Evolutionary conservation across 768 basidiomycete genomes (phyloP).

Genomic region (Russula earlei): DNA sequence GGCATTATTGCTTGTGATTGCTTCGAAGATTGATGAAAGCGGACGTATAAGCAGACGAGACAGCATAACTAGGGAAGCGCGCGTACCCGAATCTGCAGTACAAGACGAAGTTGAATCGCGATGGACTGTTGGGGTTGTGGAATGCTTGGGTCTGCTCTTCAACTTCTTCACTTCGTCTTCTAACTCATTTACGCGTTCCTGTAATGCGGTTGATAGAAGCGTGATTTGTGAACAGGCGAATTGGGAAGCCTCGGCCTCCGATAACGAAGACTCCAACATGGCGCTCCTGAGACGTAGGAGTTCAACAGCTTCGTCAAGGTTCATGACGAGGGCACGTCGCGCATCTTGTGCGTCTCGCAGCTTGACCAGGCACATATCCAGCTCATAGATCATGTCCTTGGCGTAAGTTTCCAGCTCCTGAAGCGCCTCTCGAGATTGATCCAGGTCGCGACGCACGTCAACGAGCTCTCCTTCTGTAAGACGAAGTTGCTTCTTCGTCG

Average conservation of each 20-base stretch:
- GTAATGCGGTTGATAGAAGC: not conserved
- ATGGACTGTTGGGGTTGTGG: not conserved
- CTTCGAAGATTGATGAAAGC: not conserved
- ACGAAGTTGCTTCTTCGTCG: not conserved
- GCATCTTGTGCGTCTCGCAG: not conserved
- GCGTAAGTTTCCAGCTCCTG: not conserved
- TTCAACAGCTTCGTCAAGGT: not conserved
- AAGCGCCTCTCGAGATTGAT: not conserved
- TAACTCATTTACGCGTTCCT: not conserved
- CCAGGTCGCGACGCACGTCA: not conserved
- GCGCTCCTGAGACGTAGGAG: not conserved
- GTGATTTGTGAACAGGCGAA: not conserved
- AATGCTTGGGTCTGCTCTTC: not conserved
- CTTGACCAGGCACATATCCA: not conserved
- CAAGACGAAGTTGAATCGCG: not conserved
- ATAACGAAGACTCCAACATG: not conserved
- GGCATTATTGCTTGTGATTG: not conserved
- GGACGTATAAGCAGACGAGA: not conserved
- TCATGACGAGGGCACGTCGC: not conserved
- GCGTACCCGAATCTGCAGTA: not conserved
- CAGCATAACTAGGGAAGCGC: not conserved
- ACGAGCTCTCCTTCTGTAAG: not conserved
- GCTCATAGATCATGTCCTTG: not conserved
- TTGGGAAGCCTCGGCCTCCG: not conserved
- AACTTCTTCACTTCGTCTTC: not conserved